phyloP scores from a whole-genome alignment of 345 rosid species.

The Pistacia atlantica region DNA sequence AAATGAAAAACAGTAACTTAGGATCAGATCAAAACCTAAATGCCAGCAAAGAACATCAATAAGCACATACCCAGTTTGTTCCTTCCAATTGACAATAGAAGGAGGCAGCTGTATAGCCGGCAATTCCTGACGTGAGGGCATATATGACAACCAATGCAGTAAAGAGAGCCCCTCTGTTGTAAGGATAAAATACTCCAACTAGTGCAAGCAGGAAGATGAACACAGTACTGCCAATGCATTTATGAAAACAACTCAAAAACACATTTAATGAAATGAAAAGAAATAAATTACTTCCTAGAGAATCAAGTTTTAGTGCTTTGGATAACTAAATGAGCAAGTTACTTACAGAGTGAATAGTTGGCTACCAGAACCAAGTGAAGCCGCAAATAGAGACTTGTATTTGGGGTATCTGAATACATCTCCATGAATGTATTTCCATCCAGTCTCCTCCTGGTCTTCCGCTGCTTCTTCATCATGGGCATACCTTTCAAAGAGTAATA shows the following conservation, averaged over 20 bases:
- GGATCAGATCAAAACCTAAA: not conserved
- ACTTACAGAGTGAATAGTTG: conserved; percentile 63
- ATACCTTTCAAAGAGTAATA: conserved; percentile 28
- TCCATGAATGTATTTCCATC: conserved; percentile 63
- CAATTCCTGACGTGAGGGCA: conserved; percentile 66
- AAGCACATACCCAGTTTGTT: conserved; percentile 48
- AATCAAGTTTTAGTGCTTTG: not conserved
- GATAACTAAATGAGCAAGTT: not conserved
- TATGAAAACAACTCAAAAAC: not conserved
- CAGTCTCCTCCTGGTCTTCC: conserved; percentile 58
- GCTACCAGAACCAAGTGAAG: conserved; percentile 58
- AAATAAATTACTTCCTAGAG: not conserved
- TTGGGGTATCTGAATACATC: conserved; percentile 61
- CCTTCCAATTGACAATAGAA: conserved; percentile 61
- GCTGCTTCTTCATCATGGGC: conserved; percentile 64
- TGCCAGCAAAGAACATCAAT: not conserved
- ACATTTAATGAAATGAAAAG: not conserved
- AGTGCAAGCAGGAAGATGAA: conserved; percentile 52
- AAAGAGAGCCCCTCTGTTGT: conserved; percentile 59
- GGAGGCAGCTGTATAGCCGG: conserved; percentile 53
- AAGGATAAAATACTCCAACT: conserved; percentile 61
- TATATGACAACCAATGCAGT: conserved; percentile 59
- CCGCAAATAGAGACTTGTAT: conserved; percentile 49
- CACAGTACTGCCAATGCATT: conserved; percentile 34
- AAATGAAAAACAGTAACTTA: not conserved